These are phyloP conservation scores for Xylaria sp. DNA, from an alignment of 2,329 filamentous ascomycete genomes.

Conservation along the genomic window DNA sequence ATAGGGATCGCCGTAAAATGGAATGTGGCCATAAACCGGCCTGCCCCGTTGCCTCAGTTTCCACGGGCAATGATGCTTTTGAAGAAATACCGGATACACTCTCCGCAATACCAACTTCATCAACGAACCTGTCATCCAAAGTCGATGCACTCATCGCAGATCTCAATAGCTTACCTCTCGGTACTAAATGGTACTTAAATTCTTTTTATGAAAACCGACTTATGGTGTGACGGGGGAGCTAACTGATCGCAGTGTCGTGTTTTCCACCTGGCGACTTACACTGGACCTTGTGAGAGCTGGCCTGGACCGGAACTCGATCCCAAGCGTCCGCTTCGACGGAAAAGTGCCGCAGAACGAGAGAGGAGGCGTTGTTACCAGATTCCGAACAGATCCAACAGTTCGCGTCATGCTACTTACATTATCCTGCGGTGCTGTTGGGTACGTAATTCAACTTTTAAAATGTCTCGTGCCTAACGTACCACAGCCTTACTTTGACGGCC, in stretches of 20 bases:
- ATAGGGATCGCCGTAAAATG: neutral
- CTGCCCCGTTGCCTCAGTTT: conserved; percentile 37
- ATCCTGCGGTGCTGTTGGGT: conserved; percentile 58
- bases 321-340: conserved; percentile 53
- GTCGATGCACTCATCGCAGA: conserved; percentile 6
- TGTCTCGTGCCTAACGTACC: conserved; percentile 39
- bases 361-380: conserved; percentile 46
- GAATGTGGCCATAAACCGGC: conserved; percentile 37
- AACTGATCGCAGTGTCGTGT: conserved; percentile 50
- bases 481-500: conserved; percentile 44
- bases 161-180: neutral
- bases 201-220: neutral
- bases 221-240: neutral
- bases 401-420: conserved; percentile 55
- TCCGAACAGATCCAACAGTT: conserved; percentile 45
- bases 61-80: conserved; percentile 25
- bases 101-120: neutral
- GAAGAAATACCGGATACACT: conserved; percentile 27
- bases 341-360: conserved; percentile 50
- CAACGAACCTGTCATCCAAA: neutral
- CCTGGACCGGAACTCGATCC: conserved; percentile 44
- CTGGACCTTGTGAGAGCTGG: conserved; percentile 52
- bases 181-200: conserved; percentile 3
- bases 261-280: conserved; percentile 56
- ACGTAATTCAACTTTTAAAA: conserved; percentile 23